Conservation (phyloP, 169 alveolate genomes). For the Plasmodium malariae region DNA sequence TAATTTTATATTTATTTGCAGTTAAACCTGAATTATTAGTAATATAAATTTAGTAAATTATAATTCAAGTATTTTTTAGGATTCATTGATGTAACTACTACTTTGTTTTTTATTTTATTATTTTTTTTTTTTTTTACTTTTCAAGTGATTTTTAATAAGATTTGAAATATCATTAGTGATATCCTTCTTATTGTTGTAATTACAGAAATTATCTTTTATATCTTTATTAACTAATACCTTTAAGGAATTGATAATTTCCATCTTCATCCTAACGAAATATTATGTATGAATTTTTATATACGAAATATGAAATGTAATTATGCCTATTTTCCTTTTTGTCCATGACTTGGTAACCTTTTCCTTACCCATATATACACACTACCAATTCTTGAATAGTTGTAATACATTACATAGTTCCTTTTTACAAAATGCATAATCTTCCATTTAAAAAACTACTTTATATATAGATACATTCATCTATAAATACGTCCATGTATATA, state of each 20-base stretch:
- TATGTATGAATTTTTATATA: neutral
- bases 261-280: conserved; percentile 44
- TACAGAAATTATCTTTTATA: conserved; percentile 15
- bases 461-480: neutral
- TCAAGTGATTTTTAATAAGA: conserved; percentile 52
- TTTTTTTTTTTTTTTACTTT: conserved; percentile 43
- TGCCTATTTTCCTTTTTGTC: no score
- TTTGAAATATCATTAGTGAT: conserved; percentile 30
- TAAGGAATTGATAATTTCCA: conserved; percentile 45
- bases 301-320: no score
- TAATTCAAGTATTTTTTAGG: neutral
- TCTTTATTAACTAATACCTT: conserved; percentile 34
- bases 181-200: conserved; percentile 29
- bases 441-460: no score
- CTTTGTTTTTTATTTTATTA: neutral
- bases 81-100: neutral
- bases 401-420: neutral
- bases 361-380: neutral
- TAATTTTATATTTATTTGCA: conserved; percentile 38
- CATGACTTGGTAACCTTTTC: neutral
- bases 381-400: neutral
- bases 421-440: no score
- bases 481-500: neutral
- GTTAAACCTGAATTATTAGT: conserved; percentile 45
- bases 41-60: neutral